Percentiles rank a stretch among this genome's conserved stretches.
phyloP scores from a whole-genome alignment of 495 filamentous ascomycete species.

The Baudoinia panamericana region DNA sequence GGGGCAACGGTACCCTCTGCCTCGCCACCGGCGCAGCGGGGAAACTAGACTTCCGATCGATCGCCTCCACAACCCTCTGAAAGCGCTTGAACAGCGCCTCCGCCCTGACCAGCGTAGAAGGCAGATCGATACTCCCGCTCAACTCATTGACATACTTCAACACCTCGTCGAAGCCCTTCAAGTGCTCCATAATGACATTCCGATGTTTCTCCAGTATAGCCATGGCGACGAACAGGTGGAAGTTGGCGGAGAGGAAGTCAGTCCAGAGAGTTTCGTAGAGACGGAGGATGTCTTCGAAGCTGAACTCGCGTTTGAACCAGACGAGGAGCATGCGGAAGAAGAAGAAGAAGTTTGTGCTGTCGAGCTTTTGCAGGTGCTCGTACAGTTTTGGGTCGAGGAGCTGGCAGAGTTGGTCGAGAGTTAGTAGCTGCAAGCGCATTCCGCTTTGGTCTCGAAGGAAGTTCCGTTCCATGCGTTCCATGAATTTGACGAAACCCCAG shows the following conservation, averaged over 20 bases:
- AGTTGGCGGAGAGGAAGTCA: conserved; percentile 72
- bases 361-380: conserved; percentile 72
- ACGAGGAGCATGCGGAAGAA: conserved; percentile 98
- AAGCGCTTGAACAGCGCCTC: conserved; percentile 82
- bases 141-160: conserved; percentile 98
- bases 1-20: conserved; percentile 33
- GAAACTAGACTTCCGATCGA: conserved; percentile 75
- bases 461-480: conserved; percentile 96
- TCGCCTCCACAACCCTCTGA: conserved; percentile 69
- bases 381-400: conserved; percentile 95
- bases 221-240: conserved; percentile 87
- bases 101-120: conserved; percentile 69
- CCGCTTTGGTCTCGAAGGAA: conserved; percentile 91
- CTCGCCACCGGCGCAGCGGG: conserved; percentile 48
- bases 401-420: conserved; percentile 84
- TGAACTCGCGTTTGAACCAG: conserved; percentile 97
- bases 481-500: conserved; percentile 91
- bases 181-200: conserved; percentile 84
- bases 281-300: conserved; percentile 70
- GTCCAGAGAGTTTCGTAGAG: conserved; percentile 95
- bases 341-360: conserved; percentile 98
- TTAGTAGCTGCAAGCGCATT: conserved; percentile 82
- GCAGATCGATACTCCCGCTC: conserved; percentile 79
- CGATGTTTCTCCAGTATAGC: conserved; percentile 94
- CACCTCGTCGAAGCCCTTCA: conserved; percentile 92